Evolutionary conservation across 441 rosid species (phyloP).

Genomic region (Euphorbia celastroides): DNA sequence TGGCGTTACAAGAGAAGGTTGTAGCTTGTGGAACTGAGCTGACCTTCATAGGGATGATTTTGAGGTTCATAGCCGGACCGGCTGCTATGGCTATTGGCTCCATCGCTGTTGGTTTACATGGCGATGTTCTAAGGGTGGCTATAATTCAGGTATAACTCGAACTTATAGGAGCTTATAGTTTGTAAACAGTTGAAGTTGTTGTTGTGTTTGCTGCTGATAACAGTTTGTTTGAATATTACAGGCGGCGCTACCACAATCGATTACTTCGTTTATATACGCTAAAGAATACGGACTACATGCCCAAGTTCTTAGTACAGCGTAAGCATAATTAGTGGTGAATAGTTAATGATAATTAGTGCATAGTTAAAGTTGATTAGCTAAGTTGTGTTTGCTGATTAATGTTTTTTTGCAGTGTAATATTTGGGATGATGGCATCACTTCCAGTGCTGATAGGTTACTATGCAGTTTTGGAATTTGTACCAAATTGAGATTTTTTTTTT

Average conservation of each 20-base stretch:
- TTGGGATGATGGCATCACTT: slow-evolving; percentile 68
- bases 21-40: slow-evolving; percentile 67
- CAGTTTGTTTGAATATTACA: slow-evolving; percentile 25
- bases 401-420: slow-evolving; percentile 53
- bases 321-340: slow-evolving; percentile 17
- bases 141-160: slow-evolving; percentile 57
- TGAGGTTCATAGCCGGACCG: slow-evolving; percentile 83
- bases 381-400: neutral
- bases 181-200: too few relatives aligned
- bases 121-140: slow-evolving; percentile 77
- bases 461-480: slow-evolving; percentile 51
- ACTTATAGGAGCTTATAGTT: too few relatives aligned
- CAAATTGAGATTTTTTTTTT: neutral
- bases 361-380: neutral
- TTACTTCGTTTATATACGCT: slow-evolving; percentile 82
- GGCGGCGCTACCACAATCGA: slow-evolving; percentile 91
- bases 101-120: slow-evolving; percentile 67
- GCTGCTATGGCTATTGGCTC: slow-evolving; percentile 81
- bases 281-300: slow-evolving; percentile 85
- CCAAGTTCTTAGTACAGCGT: slow-evolving; percentile 93
- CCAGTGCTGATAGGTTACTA: slow-evolving; percentile 71
- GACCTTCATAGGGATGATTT: slow-evolving; percentile 61
- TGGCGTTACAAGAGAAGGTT: slow-evolving; percentile 77
- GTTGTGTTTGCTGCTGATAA: too few relatives aligned
- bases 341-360: neutral